These are phyloP conservation scores for Solanum appendiculatum DNA, from an alignment of 257 asterid species.

Conservation along the genomic window DNA sequence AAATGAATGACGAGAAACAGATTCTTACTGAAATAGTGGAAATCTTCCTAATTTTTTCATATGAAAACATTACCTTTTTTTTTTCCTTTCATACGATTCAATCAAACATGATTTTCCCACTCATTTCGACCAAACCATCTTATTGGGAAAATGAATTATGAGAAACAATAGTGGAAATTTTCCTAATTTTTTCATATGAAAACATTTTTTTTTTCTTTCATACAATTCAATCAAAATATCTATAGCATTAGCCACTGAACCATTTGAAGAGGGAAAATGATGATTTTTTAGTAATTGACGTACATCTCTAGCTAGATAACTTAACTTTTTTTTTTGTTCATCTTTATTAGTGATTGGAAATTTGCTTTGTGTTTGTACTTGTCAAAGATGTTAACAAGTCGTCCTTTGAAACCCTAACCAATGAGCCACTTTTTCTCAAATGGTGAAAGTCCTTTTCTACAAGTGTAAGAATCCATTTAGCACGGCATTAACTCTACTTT, in stretches of 20 bases:
- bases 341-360: too few species aligned
- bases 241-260: not conserved
- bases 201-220: too few species aligned
- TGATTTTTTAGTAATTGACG: not conserved
- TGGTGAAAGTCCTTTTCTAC: constrained; percentile 3
- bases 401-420: constrained; percentile 10
- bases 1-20: too few species aligned
- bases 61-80: not conserved
- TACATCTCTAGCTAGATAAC: too few species aligned
- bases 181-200: not conserved
- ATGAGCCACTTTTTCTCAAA: not conserved
- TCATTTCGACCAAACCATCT: too few species aligned
- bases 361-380: not conserved
- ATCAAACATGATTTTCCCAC: not conserved
- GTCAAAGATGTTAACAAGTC: not conserved
- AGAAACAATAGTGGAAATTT: too few species aligned
- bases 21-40: too few species aligned
- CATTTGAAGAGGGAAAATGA: not conserved
- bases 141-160: too few species aligned
- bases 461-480: constrained; percentile 3
- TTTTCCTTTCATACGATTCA: too few species aligned
- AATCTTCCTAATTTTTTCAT: too few species aligned
- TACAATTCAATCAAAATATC: too few species aligned
- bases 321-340: too few species aligned
- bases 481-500: constrained; percentile 3